These are phyloP conservation scores for Hanseniaspora singularis DNA, from an alignment of 805 yeast species.

Conservation along the genomic window DNA sequence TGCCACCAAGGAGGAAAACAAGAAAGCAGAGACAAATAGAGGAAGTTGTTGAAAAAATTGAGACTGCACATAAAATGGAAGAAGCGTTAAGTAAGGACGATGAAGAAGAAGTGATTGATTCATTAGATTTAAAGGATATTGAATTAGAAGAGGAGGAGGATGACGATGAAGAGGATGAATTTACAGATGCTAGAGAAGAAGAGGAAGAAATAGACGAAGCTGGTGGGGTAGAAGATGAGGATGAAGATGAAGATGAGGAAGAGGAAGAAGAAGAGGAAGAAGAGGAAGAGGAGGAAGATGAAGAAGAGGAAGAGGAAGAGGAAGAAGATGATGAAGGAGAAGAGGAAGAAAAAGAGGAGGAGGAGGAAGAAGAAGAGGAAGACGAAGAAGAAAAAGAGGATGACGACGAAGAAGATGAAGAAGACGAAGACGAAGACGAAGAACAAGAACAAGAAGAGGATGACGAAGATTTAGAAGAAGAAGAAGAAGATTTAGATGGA, in stretches of 20 bases:
- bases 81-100: conserved; percentile 17
- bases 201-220: conserved; percentile 16
- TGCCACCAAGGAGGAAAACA: conserved; percentile 13
- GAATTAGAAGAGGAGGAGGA: conserved; percentile 15
- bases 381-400: conserved; percentile 16
- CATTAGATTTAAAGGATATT: conserved; percentile 12
- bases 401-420: conserved; percentile 15
- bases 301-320: conserved; percentile 16
- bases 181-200: conserved; percentile 15
- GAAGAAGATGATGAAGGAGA: conserved; percentile 17
- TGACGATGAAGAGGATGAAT: background rate
- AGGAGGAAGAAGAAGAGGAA: conserved; percentile 14
- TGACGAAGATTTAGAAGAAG: conserved; percentile 15
- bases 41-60: conserved; percentile 14
- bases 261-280: conserved; percentile 14
- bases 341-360: conserved; percentile 11
- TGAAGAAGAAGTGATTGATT: conserved; percentile 15
- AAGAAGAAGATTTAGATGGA: conserved; percentile 18
- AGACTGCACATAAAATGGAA: conserved; percentile 15
- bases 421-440: conserved; percentile 8
- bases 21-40: conserved; percentile 16
- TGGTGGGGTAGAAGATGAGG: conserved; percentile 5
- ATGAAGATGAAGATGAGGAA: conserved; percentile 16
- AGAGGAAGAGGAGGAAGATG: conserved; percentile 9
- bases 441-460: conserved; percentile 10